These are phyloP conservation scores for Gossypium schwendimanii DNA, from an alignment of 441 rosid species.

Conservation along the genomic window DNA sequence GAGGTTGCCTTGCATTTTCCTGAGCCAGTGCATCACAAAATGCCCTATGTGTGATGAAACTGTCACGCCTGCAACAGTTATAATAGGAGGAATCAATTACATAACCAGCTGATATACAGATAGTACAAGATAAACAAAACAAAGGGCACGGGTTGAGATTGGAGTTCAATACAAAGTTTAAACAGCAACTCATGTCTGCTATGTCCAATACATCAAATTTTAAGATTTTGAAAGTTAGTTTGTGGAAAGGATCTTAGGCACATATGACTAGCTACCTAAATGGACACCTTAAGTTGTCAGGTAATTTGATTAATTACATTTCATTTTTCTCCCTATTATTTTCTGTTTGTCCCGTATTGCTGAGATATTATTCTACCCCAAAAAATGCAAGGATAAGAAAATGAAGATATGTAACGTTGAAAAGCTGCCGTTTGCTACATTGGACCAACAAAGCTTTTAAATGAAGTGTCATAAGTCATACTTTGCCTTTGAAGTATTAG, in stretches of 20 bases:
- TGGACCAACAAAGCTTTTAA: too few relatives aligned
- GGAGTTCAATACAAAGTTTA: constrained; percentile 6
- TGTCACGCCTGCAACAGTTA: constrained; percentile 57
- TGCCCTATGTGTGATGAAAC: constrained; percentile 77
- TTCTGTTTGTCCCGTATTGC: neutral
- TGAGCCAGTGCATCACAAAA: constrained; percentile 75
- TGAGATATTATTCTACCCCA: neutral
- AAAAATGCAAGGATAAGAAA: neutral
- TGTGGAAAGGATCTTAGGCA: neutral
- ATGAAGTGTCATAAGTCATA: too few relatives aligned
- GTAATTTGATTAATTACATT: neutral
- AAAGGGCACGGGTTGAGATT: constrained; percentile 14
- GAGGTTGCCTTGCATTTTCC: constrained; percentile 59
- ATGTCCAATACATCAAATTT: constrained; percentile 29
- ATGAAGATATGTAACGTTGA: too few relatives aligned
- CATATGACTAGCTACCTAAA: neutral
- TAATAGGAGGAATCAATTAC: constrained; percentile 12
- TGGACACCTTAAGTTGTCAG: neutral
- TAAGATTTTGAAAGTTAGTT: constrained; percentile 28
- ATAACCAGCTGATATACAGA: neutral
- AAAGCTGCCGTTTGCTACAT: too few relatives aligned
- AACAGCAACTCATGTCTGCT: constrained; percentile 26
- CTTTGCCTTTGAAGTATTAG: too few relatives aligned
- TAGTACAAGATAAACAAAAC: neutral
- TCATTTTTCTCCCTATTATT: neutral